phyloP scores from a whole-genome alignment of 805 yeast species.

The Candida peoriensis region DNA sequence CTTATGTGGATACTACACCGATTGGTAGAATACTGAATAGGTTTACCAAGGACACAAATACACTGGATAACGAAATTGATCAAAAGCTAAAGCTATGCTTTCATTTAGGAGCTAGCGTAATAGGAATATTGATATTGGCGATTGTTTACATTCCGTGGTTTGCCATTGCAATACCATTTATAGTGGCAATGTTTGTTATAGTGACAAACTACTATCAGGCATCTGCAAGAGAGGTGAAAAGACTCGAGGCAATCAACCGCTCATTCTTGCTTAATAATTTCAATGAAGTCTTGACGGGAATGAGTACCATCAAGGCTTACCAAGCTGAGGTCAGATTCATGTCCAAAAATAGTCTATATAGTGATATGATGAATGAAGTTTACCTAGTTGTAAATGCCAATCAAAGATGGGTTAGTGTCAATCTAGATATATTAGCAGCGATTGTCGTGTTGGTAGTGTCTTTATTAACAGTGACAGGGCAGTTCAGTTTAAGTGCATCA shows the following conservation, averaged over 20 bases:
- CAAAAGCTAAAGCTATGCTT: slow-evolving; percentile 56
- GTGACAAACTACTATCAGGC: slow-evolving; percentile 57
- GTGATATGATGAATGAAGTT: slow-evolving; percentile 65
- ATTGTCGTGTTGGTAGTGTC: slow-evolving; percentile 46
- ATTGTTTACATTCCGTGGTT: slow-evolving; percentile 71
- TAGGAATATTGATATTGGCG: slow-evolving; percentile 57
- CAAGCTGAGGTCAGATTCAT: slow-evolving; percentile 39
- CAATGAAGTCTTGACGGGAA: slow-evolving; percentile 63
- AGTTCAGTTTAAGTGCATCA: slow-evolving; percentile 52
- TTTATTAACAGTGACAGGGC: slow-evolving; percentile 52
- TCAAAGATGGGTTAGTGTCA: slow-evolving; percentile 66
- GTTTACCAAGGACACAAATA: slow-evolving; percentile 79
- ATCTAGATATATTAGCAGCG: slow-evolving; percentile 48
- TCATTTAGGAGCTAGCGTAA: slow-evolving; percentile 37
- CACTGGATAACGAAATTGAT: slow-evolving; percentile 68
- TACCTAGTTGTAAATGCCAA: slow-evolving; percentile 52
- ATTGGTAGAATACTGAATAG: slow-evolving; percentile 77
- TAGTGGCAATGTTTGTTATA: slow-evolving; percentile 36
- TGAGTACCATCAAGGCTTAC: slow-evolving; percentile 60
- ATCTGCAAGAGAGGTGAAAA: slow-evolving; percentile 68
- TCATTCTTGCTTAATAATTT: slow-evolving; percentile 66
- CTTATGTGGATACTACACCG: slow-evolving; percentile 77
- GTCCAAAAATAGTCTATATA: slow-evolving; percentile 35
- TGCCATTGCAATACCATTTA: slow-evolving; percentile 54
- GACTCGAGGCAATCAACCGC: slow-evolving; percentile 67